Evolutionary conservation across 202 grass and related monocot species (phyloP).

Genomic region (Eragrostis tef): DNA sequence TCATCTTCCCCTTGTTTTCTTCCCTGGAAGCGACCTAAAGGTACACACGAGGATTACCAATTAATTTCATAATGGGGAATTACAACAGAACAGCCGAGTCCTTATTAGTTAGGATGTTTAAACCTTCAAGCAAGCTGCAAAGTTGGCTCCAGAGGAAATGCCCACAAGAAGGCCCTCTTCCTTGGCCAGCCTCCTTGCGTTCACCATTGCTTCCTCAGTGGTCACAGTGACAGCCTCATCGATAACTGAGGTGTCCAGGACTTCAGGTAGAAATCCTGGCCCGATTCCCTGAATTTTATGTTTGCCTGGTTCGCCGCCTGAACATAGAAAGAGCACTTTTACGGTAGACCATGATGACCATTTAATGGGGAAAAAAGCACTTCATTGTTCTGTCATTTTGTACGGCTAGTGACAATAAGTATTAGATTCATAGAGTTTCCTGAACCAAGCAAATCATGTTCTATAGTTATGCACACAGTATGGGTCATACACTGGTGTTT

Average conservation of each 20-base stretch:
- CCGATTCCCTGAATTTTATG: conserved; percentile 91
- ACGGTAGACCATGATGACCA: background rate
- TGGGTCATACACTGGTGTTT: background rate
- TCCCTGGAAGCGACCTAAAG: conserved; percentile 56
- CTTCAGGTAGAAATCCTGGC: conserved; percentile 64
- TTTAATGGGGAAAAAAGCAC: background rate
- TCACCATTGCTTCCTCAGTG: conserved; percentile 64
- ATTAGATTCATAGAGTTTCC: background rate
- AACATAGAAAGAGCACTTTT: background rate
- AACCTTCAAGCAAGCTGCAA: conserved; percentile 87
- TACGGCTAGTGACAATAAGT: background rate
- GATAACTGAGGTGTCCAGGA: conserved; percentile 64
- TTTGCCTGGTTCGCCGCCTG: conserved; percentile 61
- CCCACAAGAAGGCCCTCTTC: conserved; percentile 87
- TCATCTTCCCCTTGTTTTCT: conserved; percentile 80
- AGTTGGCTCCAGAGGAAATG: conserved; percentile 84
- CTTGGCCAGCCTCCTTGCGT: conserved; percentile 75
- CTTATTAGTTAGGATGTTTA: background rate
- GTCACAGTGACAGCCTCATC: conserved; percentile 67
- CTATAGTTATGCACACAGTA: background rate
- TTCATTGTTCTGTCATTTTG: background rate
- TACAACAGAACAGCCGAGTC: background rate
- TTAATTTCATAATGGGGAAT: background rate
- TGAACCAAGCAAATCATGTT: background rate
- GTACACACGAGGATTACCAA: conserved; percentile 28